These are phyloP conservation scores for Clarireedia monteithiana DNA, from an alignment of 2,329 filamentous ascomycete species.

Conservation along the genomic window DNA sequence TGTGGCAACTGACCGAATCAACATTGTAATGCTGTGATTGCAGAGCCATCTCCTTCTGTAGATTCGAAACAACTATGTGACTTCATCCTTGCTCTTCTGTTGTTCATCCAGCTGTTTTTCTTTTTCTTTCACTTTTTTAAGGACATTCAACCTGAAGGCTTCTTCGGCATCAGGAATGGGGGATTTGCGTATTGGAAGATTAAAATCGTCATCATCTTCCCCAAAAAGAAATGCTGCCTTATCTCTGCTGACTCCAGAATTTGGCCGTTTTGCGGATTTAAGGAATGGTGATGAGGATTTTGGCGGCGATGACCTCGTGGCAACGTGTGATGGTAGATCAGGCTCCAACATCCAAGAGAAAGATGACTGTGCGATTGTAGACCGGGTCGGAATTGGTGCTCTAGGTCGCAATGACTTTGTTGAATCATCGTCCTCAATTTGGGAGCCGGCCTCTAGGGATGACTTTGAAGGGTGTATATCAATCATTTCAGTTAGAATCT, in stretches of 20 bases:
- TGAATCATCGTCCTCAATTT: constrained; percentile 3
- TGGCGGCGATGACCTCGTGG: constrained; percentile 17
- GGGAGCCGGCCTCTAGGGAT: background rate
- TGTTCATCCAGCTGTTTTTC: constrained; percentile 2
- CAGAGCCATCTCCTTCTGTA: background rate
- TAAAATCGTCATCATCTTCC: constrained; percentile 22
- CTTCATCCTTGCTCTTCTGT: background rate
- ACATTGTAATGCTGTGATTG: background rate
- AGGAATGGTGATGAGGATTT: constrained; percentile 25
- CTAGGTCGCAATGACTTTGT: constrained; percentile 15
- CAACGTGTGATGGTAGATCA: constrained; percentile 18
- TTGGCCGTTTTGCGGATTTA: constrained; percentile 21
- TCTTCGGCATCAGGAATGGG: constrained; percentile 21
- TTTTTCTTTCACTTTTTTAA: constrained; percentile 20
- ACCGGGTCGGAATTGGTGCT: constrained; percentile 50
- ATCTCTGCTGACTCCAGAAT: constrained; percentile 23
- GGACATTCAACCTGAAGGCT: constrained; percentile 24
- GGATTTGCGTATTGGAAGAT: constrained; percentile 6
- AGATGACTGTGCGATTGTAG: constrained; percentile 63
- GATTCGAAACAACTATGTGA: background rate
- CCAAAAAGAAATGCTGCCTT: constrained; percentile 31
- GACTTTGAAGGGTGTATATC: background rate
- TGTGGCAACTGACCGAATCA: background rate
- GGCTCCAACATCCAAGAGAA: constrained; percentile 73
- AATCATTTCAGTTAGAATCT: background rate